Percentiles rank a stretch among this genome's conserved stretches.
These are phyloP conservation scores for Nicotiana noctiflora DNA, from an alignment of 257 asterid genomes.

Conservation along the genomic window DNA sequence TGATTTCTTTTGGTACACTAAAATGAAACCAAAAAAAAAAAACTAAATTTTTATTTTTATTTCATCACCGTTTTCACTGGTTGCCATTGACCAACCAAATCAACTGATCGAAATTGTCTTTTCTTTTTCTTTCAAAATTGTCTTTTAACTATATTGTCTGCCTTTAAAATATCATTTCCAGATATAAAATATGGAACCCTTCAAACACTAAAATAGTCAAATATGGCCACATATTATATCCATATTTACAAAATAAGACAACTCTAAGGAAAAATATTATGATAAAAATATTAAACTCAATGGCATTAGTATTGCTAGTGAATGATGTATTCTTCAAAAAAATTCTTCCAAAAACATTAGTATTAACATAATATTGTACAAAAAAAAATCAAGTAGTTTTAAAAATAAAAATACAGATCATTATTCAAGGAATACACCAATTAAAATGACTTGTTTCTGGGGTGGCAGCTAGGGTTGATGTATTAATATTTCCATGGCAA, in stretches of 20 bases:
- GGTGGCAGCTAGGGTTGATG: conserved; percentile 42
- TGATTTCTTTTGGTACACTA: not conserved
- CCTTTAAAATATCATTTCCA: not conserved
- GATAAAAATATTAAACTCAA: not conserved
- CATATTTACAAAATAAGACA: not conserved
- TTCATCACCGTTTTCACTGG: not conserved
- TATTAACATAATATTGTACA: not conserved
- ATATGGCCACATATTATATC: not conserved
- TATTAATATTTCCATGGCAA: conserved; percentile 39
- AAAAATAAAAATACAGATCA: not conserved
- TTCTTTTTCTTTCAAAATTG: too few relatives aligned
- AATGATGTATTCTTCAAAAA: too few relatives aligned
- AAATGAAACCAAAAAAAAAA: not conserved
- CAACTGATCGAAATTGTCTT: not conserved
- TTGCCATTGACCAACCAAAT: not conserved
- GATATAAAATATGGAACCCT: not conserved
- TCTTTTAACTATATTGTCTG: not conserved
- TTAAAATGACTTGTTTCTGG: conserved; percentile 7
- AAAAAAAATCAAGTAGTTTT: not conserved
- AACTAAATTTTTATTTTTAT: too few relatives aligned
- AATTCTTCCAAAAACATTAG: not conserved
- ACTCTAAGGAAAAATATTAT: not conserved
- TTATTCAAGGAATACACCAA: not conserved
- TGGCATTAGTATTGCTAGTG: not conserved
- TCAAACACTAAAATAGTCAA: too few relatives aligned